These are phyloP conservation scores for Aurinia saxatilis DNA, from an alignment of 345 rosid species.

Conservation along the genomic window DNA sequence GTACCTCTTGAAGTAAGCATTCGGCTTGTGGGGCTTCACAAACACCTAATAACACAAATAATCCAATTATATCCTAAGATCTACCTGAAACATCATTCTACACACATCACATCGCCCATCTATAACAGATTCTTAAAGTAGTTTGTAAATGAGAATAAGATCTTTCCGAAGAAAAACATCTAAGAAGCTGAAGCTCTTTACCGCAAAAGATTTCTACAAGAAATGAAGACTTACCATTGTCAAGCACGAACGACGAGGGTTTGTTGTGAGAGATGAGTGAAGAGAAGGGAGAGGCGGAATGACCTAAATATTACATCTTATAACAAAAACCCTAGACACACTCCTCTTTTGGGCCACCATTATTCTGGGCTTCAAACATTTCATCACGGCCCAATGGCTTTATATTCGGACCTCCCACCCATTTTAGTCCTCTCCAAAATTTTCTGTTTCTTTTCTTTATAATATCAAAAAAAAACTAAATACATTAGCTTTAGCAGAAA, in stretches of 20 bases:
- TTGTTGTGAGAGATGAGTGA: conserved; percentile 19
- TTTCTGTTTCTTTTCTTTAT: no score
- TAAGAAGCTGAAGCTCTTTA: neutral
- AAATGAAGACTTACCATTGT: conserved; percentile 23
- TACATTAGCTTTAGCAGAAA: no score
- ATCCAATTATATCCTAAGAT: neutral
- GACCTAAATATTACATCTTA: conserved; percentile 12
- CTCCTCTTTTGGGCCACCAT: neutral
- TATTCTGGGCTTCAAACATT: no score
- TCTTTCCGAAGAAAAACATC: neutral
- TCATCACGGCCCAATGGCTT: no score
- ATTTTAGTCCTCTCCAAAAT: no score
- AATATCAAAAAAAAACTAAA: no score
- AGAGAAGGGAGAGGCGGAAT: conserved; percentile 16
- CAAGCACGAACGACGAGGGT: neutral
- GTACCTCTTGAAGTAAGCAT: conserved; percentile 59
- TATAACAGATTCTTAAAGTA: neutral
- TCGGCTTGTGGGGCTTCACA: conserved; percentile 45
- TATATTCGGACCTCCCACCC: no score
- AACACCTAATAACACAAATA: conserved; percentile 28
- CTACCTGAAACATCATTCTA: neutral
- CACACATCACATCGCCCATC: neutral
- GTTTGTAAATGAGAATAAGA: neutral
- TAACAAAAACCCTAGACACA: conserved; percentile 33
- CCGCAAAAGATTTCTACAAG: neutral